Conservation (phyloP, 139 green algal genomes). For the Volvox reticuliferus region DNA sequence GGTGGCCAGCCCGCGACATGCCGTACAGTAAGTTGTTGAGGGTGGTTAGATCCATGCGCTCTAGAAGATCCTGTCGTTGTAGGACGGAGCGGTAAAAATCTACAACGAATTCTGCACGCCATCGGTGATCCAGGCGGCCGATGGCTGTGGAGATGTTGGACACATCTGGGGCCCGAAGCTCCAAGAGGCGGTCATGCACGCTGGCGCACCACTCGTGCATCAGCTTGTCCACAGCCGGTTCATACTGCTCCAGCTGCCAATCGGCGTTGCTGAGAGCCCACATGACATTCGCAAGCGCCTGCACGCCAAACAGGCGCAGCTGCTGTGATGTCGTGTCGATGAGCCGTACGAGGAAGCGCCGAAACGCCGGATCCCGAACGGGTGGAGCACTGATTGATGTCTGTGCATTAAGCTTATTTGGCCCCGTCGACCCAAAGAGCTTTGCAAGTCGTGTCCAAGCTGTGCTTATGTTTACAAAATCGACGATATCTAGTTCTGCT, state of each 20-base stretch:
- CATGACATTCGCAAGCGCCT: slow-evolving; percentile 31
- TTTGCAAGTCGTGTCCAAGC: slow-evolving; percentile 11
- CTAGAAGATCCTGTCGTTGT: slow-evolving; percentile 2
- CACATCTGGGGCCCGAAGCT: not conserved
- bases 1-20: not conserved
- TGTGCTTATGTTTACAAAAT: slow-evolving; percentile 42
- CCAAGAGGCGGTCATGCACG: not conserved
- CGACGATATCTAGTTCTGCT: not conserved
- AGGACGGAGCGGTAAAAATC: slow-evolving; percentile 32
- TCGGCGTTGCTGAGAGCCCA: slow-evolving; percentile 40
- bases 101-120: slow-evolving; percentile 17
- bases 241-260: slow-evolving; percentile 37
- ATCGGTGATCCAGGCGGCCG: slow-evolving; percentile 31
- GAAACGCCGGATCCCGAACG: not conserved
- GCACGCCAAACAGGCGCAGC: slow-evolving; percentile 22
- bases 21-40: slow-evolving; percentile 43
- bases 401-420: too few species aligned
- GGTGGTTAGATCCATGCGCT: not conserved
- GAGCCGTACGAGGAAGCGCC: slow-evolving; percentile 17
- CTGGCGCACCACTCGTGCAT: not conserved
- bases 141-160: slow-evolving; percentile 42
- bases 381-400: not conserved
- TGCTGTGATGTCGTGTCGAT: not conserved
- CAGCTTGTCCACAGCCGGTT: slow-evolving; percentile 8
- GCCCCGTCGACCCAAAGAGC: not conserved